Conservation (phyloP, 257 asterid species). For the Coffea eugenioides region DNA sequence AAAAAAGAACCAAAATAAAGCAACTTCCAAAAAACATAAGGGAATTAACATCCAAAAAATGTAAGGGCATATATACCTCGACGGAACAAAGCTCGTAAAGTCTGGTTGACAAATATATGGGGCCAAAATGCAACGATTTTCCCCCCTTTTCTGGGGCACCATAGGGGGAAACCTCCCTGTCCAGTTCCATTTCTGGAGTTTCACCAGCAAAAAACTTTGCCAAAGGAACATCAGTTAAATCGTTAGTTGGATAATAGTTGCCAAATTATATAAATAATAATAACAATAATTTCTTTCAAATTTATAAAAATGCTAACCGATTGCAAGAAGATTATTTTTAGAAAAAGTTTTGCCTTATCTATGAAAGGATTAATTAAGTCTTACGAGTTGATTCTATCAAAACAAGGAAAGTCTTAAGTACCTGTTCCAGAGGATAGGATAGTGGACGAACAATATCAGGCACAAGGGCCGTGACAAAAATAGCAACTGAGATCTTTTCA, state of each 20-base stretch:
- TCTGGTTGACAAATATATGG: conserved; percentile 1
- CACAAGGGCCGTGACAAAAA: conserved; percentile 11
- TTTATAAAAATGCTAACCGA: too few species aligned
- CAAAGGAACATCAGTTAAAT: background rate
- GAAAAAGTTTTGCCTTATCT: too few species aligned
- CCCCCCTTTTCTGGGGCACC: conserved; percentile 34
- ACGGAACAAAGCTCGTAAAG: conserved; percentile 14
- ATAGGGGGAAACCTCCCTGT: conserved; percentile 35
- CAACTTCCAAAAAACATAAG: too few species aligned
- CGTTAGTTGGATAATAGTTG: background rate
- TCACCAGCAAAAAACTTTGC: background rate
- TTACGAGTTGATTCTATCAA: too few species aligned
- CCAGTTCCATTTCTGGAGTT: conserved; percentile 38
- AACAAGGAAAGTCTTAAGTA: background rate
- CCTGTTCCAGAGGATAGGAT: conserved; percentile 5
- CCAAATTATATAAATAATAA: background rate
- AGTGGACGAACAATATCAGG: conserved; percentile 10
- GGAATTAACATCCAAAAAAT: too few species aligned
- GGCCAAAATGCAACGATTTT: conserved; percentile 36
- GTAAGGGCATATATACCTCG: conserved; percentile 7
- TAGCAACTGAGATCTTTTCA: conserved; percentile 12
- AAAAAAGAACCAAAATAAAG: too few species aligned
- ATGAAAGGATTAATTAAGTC: too few species aligned
- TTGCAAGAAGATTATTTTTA: too few species aligned
- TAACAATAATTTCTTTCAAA: too few species aligned